These are phyloP conservation scores for Termitomyces sp. DNA, from an alignment of 768 basidiomycete species.

Conservation along the genomic window DNA sequence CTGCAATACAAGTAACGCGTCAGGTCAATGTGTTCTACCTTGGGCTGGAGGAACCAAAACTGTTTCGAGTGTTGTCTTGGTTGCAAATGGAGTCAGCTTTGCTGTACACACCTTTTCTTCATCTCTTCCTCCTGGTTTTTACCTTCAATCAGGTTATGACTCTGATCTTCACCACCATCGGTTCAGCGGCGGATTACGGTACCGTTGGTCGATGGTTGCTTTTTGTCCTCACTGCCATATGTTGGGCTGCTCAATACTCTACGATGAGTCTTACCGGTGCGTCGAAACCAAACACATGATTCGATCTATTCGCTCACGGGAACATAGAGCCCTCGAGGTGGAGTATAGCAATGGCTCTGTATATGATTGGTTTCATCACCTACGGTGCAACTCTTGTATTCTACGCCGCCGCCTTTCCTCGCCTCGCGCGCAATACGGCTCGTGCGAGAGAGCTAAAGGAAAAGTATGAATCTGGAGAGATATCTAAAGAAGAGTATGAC, in stretches of 20 bases:
- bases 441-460: slow-evolving; percentile 52
- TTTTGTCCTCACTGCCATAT: slow-evolving; percentile 63
- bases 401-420: slow-evolving; percentile 74
- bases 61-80: slow-evolving; percentile 70
- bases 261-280: slow-evolving; percentile 68
- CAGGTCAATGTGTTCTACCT: slow-evolving; percentile 73
- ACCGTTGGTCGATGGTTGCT: slow-evolving; percentile 76
- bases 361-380: slow-evolving; percentile 73
- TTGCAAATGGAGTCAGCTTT: slow-evolving; percentile 74
- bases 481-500: slow-evolving; percentile 60
- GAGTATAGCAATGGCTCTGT: slow-evolving; percentile 73
- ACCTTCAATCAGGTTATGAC: slow-evolving; percentile 58
- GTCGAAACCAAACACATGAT: slow-evolving; percentile 8
- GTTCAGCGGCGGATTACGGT: slow-evolving; percentile 70
- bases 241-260: slow-evolving; percentile 79
- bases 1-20: slow-evolving; percentile 50
- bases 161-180: slow-evolving; percentile 73
- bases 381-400: slow-evolving; percentile 83
- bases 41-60: slow-evolving; percentile 72
- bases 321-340: slow-evolving; percentile 57
- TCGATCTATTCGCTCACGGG: background rate
- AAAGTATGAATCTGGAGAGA: slow-evolving; percentile 55
- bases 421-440: slow-evolving; percentile 73
- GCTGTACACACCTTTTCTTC: slow-evolving; percentile 37
- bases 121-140: background rate